Evolutionary conservation across 2,329 filamentous ascomycete species (phyloP).

Genomic region (Sordariomycetes sp.): DNA sequence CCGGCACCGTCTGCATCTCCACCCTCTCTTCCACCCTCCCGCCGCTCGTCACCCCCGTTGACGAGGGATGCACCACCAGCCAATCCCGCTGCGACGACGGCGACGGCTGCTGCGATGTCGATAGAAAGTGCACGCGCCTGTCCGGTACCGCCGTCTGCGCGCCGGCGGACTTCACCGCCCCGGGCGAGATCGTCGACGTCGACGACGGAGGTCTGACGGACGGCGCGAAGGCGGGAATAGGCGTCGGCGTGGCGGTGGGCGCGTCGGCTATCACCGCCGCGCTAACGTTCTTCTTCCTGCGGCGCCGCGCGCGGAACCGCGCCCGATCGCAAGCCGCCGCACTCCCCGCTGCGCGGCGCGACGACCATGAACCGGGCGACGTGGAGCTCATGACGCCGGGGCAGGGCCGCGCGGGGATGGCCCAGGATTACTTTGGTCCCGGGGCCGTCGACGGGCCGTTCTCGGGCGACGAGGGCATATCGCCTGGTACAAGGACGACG

Average conservation of each 20-base stretch:
- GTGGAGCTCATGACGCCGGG: slow-evolving; percentile 11
- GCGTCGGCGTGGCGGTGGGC: slow-evolving; percentile 33
- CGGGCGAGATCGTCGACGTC: slow-evolving; percentile 13
- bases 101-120: slow-evolving; percentile 34
- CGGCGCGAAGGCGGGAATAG: slow-evolving; percentile 44
- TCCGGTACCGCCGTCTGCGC: slow-evolving; percentile 24
- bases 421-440: slow-evolving; percentile 29
- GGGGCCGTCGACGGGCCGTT: slow-evolving; percentile 30
- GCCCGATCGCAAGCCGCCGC: slow-evolving; percentile 10
- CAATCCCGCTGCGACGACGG: slow-evolving; percentile 30
- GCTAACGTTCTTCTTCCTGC: slow-evolving; percentile 29
- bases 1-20: slow-evolving; percentile 20
- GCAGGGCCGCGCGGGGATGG: slow-evolving; percentile 14
- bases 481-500: slow-evolving; percentile 16
- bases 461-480: slow-evolving; percentile 19
- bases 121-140: slow-evolving; percentile 26
- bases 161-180: slow-evolving; percentile 16
- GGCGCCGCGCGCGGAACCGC: slow-evolving; percentile 15
- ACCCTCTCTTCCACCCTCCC: slow-evolving; percentile 10
- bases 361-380: slow-evolving; percentile 19
- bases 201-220: slow-evolving; percentile 20
- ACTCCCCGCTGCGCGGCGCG: slow-evolving; percentile 6
- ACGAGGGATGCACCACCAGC: slow-evolving; percentile 27
- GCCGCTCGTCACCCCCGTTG: slow-evolving; percentile 18
- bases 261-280: slow-evolving; percentile 21